A percentile compares a stretch with the other conserved stretches of the same genome.
Evolutionary conservation across 805 yeast species (phyloP).

Genomic region (Ogataea pini): DNA sequence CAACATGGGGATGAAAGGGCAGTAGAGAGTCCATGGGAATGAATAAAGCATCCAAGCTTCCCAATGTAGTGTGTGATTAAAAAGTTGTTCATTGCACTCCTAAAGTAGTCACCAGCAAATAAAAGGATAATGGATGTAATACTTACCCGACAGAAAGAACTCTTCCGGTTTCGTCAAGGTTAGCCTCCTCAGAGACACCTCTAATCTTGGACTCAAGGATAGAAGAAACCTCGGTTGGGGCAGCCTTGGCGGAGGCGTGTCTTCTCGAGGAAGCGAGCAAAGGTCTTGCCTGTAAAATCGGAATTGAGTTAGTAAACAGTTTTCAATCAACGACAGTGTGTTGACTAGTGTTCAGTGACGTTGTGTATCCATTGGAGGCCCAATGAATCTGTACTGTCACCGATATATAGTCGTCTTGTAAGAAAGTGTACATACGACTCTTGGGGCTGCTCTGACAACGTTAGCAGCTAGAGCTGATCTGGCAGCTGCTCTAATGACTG

Average conservation of each 20-base stretch:
- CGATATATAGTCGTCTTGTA: background rate
- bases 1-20: background rate
- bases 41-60: background rate
- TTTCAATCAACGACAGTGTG: background rate
- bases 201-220: constrained; percentile 99
- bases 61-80: background rate
- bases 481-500: constrained; percentile 81
- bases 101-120: background rate
- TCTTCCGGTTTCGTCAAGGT: constrained; percentile 99
- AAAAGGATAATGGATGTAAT: constrained; percentile 3
- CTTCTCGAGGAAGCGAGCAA: constrained; percentile 63
- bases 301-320: constrained; percentile 19
- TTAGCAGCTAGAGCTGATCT: constrained; percentile 67
- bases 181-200: constrained; percentile 97
- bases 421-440: constrained; percentile 41
- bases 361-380: background rate
- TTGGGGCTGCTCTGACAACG: constrained; percentile 46
- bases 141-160: constrained; percentile 95
- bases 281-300: constrained; percentile 64
- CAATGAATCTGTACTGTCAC: background rate
- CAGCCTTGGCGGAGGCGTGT: constrained; percentile 94
- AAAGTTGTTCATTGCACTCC: background rate
- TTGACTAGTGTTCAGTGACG: background rate
- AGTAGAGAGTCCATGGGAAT: background rate
- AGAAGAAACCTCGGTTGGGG: constrained; percentile 99